These are phyloP conservation scores for Huntiella abstrusa DNA, from an alignment of 2,329 filamentous ascomycete genomes.

Conservation along the genomic window DNA sequence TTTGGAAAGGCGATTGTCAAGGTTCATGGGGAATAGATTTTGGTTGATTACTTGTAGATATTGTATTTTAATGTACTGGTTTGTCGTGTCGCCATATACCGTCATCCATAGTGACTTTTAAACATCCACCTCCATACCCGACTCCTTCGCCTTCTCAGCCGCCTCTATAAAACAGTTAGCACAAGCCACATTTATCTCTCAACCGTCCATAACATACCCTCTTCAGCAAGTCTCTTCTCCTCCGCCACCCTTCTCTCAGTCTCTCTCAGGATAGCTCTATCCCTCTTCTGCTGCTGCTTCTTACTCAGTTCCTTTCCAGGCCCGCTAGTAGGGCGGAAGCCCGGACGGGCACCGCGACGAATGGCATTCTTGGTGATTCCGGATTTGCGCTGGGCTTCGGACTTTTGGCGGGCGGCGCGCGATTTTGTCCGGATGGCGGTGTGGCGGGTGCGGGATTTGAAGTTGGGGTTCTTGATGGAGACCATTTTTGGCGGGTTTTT, in stretches of 20 bases:
- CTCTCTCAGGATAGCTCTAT: conserved; percentile 33
- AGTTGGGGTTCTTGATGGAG: conserved; percentile 40
- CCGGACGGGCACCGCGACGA: conserved; percentile 30
- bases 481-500: conserved; percentile 22
- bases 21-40: conserved; percentile 18
- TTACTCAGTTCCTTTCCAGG: conserved; percentile 30
- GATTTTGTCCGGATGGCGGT: conserved; percentile 26
- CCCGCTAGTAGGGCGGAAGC: conserved; percentile 36
- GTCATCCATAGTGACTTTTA: neutral
- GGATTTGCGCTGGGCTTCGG: conserved; percentile 20
- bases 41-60: neutral
- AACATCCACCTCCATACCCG: conserved; percentile 2
- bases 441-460: conserved; percentile 33
- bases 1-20: conserved; percentile 73
- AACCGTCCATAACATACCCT: conserved; percentile 18
- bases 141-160: neutral
- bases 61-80: neutral
- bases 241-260: conserved; percentile 32
- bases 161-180: neutral
- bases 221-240: conserved; percentile 23
- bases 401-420: conserved; percentile 26
- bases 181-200: neutral
- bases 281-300: conserved; percentile 38
- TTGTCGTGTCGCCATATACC: neutral
- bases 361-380: conserved; percentile 25